phyloP scores from a whole-genome alignment of 192 early-diverging fungal genomes.

The Gigaspora rosea region DNA sequence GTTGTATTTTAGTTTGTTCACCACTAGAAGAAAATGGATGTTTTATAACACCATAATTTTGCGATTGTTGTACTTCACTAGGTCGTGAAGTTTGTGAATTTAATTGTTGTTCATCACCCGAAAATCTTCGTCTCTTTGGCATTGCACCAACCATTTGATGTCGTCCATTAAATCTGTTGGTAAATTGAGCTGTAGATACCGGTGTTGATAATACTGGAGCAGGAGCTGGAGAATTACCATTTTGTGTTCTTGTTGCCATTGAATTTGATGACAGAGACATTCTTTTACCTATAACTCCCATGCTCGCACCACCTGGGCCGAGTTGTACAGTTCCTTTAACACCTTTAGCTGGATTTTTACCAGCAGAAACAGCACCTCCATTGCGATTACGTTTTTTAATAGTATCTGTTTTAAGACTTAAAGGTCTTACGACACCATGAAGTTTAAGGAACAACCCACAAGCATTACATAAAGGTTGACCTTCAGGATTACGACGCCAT shows the following conservation, averaged over 20 bases:
- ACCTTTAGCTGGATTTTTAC: constrained; percentile 5
- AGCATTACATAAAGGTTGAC: constrained; percentile 93
- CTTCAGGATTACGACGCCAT: constrained; percentile 91
- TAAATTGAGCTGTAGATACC: background rate
- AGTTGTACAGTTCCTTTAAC: constrained; percentile 12
- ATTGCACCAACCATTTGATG: constrained; percentile 17
- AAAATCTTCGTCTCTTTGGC: constrained; percentile 45
- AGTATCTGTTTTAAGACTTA: constrained; percentile 85
- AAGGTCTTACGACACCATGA: constrained; percentile 85
- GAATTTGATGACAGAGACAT: constrained; percentile 14
- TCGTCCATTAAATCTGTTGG: background rate
- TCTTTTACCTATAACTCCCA: constrained; percentile 28
- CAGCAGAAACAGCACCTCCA: constrained; percentile 8
- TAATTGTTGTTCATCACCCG: constrained; percentile 38
- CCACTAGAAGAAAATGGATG: background rate
- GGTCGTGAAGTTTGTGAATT: background rate
- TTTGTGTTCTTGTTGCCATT: background rate
- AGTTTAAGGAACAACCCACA: constrained; percentile 97
- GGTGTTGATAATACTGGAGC: constrained; percentile 7
- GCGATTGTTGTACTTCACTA: background rate
- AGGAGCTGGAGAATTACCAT: background rate
- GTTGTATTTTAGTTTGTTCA: background rate
- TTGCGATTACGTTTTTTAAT: constrained; percentile 88
- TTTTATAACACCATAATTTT: background rate
- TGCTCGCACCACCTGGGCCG: constrained; percentile 8